Evolutionary conservation across 306 rosid species (phyloP).

Genomic region (Prinsepia uniflora): DNA sequence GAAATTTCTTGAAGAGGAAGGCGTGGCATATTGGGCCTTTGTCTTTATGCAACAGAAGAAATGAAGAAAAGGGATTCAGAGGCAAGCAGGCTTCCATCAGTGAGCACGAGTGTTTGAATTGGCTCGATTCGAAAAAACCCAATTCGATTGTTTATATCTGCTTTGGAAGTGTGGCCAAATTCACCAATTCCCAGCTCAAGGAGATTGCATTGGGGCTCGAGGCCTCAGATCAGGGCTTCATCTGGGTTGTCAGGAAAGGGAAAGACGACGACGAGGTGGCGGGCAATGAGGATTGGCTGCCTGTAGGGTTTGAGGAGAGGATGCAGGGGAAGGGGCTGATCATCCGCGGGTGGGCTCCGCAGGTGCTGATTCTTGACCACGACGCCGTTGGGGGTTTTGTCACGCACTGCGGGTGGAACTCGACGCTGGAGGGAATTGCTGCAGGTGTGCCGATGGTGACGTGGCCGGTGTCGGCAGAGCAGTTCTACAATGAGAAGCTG

Average conservation of each 20-base stretch:
- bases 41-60: conserved; percentile 20
- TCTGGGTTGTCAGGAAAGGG: conserved; percentile 39
- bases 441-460: conserved; percentile 44
- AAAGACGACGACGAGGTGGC: not conserved
- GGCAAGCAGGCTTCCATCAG: conserved; percentile 23
- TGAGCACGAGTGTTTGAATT: conserved; percentile 31
- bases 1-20: conserved; percentile 21
- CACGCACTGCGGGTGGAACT: conserved; percentile 56
- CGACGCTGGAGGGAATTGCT: conserved; percentile 34
- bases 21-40: conserved; percentile 40
- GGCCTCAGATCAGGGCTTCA: conserved; percentile 27
- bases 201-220: conserved; percentile 39
- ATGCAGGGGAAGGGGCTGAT: conserved; percentile 31
- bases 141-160: conserved; percentile 35
- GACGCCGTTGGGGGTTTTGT: conserved; percentile 36
- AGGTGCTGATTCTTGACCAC: conserved; percentile 40
- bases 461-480: conserved; percentile 40
- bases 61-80: conserved; percentile 15
- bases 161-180: conserved; percentile 32
- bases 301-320: conserved; percentile 40
- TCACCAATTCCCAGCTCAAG: conserved; percentile 25
- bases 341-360: conserved; percentile 44
- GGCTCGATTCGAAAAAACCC: conserved; percentile 27
- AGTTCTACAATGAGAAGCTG: conserved; percentile 43
- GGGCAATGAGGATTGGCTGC: conserved; percentile 18